Evolutionary conservation across 1,284 basidiomycete genomes (phyloP).

Genomic region (Boletus smithii): DNA sequence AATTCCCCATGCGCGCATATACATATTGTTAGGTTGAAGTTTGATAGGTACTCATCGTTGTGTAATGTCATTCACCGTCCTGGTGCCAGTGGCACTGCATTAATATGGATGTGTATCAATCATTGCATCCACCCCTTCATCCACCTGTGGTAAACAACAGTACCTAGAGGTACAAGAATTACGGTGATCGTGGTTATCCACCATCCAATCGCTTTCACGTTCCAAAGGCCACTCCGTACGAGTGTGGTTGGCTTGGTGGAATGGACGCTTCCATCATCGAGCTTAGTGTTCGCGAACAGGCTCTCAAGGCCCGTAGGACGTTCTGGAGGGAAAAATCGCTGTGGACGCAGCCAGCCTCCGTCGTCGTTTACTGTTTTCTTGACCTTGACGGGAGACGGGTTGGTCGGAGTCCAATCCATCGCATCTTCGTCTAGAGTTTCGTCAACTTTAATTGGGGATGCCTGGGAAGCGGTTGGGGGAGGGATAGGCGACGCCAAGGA

Average conservation of each 20-base stretch:
- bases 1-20: neutral
- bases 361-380: constrained; percentile 27
- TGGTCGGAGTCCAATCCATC: constrained; percentile 69
- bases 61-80: constrained; percentile 3
- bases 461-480: constrained; percentile 19
- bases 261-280: constrained; percentile 43
- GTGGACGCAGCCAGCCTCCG: constrained; percentile 56
- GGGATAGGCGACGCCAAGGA: constrained; percentile 41
- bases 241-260: neutral
- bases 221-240: constrained; percentile 1
- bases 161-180: constrained; percentile 32
- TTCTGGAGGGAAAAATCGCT: constrained; percentile 73
- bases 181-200: constrained; percentile 37
- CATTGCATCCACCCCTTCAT: constrained; percentile 22
- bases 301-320: constrained; percentile 73
- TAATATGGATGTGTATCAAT: constrained; percentile 15
- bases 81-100: constrained; percentile 4
- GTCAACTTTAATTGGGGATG: constrained; percentile 22
- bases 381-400: constrained; percentile 29
- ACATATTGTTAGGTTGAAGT: constrained; percentile 13
- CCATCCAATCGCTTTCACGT: constrained; percentile 29
- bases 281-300: constrained; percentile 62
- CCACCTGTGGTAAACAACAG: constrained; percentile 23
- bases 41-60: constrained; percentile 8
- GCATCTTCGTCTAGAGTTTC: constrained; percentile 47